phyloP scores from a whole-genome alignment of 2,329 filamentous ascomycete species.

The Alternaria conjuncta region DNA sequence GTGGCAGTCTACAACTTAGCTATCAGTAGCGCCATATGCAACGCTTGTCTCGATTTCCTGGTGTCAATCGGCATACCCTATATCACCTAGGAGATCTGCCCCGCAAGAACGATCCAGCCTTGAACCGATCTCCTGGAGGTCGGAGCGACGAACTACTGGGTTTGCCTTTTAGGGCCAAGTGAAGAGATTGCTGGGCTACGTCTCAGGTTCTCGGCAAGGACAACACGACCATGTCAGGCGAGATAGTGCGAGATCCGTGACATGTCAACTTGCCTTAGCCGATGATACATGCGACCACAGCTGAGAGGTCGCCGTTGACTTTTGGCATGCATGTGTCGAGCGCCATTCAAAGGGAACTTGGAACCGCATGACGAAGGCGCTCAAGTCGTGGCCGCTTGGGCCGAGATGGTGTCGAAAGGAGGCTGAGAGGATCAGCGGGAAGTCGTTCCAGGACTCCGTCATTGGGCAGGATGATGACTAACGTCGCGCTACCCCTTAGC shows the following conservation, averaged over 20 bases:
- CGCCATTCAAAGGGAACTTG: background rate
- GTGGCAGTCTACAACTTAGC: background rate
- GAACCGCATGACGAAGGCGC: background rate
- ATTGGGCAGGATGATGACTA: constrained; percentile 9
- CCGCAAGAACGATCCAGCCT: constrained; percentile 12
- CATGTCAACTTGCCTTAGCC: background rate
- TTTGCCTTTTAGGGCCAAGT: constrained; percentile 10
- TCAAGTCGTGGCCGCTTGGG: background rate
- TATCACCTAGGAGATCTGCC: background rate
- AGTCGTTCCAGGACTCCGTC: constrained; percentile 6
- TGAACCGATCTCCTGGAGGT: constrained; percentile 3
- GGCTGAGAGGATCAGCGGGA: constrained; percentile 17
- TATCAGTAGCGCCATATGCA: background rate
- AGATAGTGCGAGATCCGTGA: background rate
- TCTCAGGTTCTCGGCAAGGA: constrained; percentile 3
- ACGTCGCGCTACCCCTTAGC: constrained; percentile 10
- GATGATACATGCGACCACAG: background rate
- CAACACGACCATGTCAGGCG: background rate
- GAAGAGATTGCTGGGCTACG: constrained; percentile 9
- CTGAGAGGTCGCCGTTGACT: background rate
- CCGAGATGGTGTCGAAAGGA: constrained; percentile 1
- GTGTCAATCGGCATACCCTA: background rate
- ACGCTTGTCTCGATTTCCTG: background rate
- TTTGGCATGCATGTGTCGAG: background rate
- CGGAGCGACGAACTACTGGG: background rate